These are phyloP conservation scores for Quambalaria eucalypti DNA, from an alignment of 1,284 basidiomycete genomes.

Conservation along the genomic window DNA sequence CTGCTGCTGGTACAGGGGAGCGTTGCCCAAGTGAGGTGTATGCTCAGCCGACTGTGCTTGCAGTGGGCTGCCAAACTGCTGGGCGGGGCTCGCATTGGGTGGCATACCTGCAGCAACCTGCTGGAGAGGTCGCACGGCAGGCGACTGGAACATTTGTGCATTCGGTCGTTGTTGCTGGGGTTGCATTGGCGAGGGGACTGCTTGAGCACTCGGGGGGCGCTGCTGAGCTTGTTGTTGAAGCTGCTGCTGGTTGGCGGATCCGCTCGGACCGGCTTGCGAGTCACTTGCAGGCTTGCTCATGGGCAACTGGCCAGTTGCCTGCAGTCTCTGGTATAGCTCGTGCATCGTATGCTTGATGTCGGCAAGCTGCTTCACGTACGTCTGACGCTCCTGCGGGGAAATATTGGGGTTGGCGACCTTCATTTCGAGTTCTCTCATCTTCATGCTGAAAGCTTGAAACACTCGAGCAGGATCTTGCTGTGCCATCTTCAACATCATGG, in stretches of 20 bases:
- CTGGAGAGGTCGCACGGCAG: slow-evolving; percentile 2
- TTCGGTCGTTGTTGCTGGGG: slow-evolving; percentile 5
- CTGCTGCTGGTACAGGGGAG: slow-evolving; percentile 1
- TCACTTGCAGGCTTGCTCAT: background rate
- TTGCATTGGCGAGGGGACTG: background rate
- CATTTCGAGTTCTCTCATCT: slow-evolving; percentile 5
- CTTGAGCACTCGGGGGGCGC: background rate
- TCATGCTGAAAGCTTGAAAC: background rate
- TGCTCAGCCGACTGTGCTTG: background rate
- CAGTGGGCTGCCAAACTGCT: background rate
- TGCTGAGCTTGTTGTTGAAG: slow-evolving; percentile 1
- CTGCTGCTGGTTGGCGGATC: slow-evolving; percentile 2
- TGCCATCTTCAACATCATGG: background rate
- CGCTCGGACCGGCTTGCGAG: background rate
- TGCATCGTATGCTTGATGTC: background rate
- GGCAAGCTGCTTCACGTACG: background rate
- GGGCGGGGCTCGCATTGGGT: background rate
- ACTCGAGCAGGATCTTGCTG: background rate
- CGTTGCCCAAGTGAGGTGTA: background rate
- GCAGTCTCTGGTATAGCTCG: background rate
- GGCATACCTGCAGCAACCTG: too few relatives aligned
- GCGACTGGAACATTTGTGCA: background rate
- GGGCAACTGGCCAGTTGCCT: background rate
- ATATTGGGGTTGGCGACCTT: slow-evolving; percentile 3
- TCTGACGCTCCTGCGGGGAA: background rate